Evolutionary conservation across 768 basidiomycete genomes (phyloP), one percentile per base, ranked within the genome.

Genomic region (Mycena pura): DNA sequence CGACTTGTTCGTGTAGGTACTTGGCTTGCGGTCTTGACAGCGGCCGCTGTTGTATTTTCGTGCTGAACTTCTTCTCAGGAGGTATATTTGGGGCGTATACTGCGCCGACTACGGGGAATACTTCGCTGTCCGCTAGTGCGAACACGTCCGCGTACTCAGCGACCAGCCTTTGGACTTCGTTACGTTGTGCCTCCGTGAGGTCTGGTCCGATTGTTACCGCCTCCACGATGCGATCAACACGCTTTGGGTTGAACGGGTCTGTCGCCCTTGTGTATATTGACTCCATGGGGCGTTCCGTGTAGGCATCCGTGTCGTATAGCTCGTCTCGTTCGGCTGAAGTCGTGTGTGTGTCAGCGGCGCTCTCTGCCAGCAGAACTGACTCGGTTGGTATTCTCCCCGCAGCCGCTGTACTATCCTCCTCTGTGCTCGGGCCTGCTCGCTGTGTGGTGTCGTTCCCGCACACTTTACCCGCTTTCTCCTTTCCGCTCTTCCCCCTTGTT

Each of bases 101-200:
- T 4, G 72, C 73, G 1, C 72, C 75, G 8, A 67, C 40, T 0
- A 81, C 73, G 0, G 66, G 60, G 1, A 43, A 47, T 2, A 82
- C 80, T 55, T 83, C 78, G 19, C 71, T 70, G 8, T 80, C 62
- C 0, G 74, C 72, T 1, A 81, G 62, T 5, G 78, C 77, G 54
- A 80, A 83, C 25, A 72, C 64, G 60, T 82, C 78, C 0, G 80
- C 77, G 49, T 69, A 80, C 45, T 74, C 56, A 0, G 6, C 34
- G 0, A 82, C 29, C 3, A 80, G 45, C 0, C 31, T 51, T 0
- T 43, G 19, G 0, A 80, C 73, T 13, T 61, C n/a, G 3, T 11
- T 13, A 3, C 60, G 47, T 48, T 83, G 63, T 1, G 57, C 66
- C 2, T 39, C 27, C 0, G 69, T 65, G 0, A 82, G 44, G 48